phyloP scores from a whole-genome alignment of 2,329 filamentous ascomycete species.

The Penicillium sp. region DNA sequence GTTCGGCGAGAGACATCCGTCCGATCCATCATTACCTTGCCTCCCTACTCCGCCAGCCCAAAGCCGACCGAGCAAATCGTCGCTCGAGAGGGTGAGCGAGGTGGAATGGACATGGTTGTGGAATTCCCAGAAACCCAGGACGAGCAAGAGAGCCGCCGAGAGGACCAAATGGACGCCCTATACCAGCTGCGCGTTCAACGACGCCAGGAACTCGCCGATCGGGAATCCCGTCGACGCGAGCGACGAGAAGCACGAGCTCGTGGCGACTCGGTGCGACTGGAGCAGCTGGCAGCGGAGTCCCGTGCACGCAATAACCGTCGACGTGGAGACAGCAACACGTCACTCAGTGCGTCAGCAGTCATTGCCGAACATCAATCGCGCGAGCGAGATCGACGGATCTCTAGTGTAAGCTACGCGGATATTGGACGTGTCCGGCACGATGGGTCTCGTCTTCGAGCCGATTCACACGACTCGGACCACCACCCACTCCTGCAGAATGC shows the following conservation, averaged over 20 bases:
- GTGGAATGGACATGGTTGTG: conserved; percentile 86
- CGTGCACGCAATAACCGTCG: conserved; percentile 44
- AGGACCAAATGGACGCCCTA: conserved; percentile 89
- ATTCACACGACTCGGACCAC: conserved; percentile 52
- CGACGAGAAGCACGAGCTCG: conserved; percentile 73
- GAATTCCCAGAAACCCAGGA: conserved; percentile 81
- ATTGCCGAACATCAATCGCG: conserved; percentile 51
- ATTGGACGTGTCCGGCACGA: conserved; percentile 55
- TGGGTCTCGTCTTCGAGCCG: conserved; percentile 52
- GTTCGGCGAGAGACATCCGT: conserved; percentile 85
- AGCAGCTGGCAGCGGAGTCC: conserved; percentile 62
- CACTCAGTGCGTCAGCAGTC: conserved; percentile 39
- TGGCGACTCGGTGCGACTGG: conserved; percentile 72
- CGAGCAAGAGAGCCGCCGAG: conserved; percentile 76
- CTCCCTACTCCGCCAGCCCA: conserved; percentile 76
- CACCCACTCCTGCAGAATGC: conserved; percentile 49
- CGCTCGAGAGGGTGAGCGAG: conserved; percentile 86
- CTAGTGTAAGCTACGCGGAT: conserved; percentile 53
- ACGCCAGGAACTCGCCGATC: conserved; percentile 73
- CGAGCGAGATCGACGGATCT: conserved; percentile 49
- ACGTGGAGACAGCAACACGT: conserved; percentile 37
- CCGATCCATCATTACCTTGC: conserved; percentile 91
- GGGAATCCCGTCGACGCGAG: conserved; percentile 73
- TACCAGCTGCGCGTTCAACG: conserved; percentile 86
- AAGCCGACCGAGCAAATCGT: conserved; percentile 79